Evolutionary conservation across 75 land plant genomes (phyloP), one percentile per base, ranked within the genome.

Genomic region (Cunninghamia lanceolata): DNA sequence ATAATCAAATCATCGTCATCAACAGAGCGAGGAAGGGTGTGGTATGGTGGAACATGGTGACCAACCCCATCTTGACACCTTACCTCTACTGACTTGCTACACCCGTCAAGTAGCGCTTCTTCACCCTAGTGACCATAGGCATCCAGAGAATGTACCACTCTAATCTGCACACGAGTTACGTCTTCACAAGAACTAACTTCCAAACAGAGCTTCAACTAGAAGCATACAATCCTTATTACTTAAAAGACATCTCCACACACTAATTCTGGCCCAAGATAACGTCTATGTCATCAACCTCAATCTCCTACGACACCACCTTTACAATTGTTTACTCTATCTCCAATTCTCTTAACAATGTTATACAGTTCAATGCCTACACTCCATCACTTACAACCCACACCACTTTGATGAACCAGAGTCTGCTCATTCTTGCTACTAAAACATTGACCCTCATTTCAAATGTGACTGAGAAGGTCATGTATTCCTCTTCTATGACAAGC

Each of bases 61-160:
- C 56, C 1, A 80, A 70, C 0, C 95, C 98, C 4, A 92, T 88
- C 14, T 25, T 90, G 15, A 77, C 79, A 4, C 97, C 97, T 21
- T 92, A 94, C 2, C 2, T 91, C 8, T 95, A 94, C 88, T 34
- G 70, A 19, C 90, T 91, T 9, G 35, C 38, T 3, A 43, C 25
- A 35, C 68, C 54, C 1, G 25, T 43, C 28, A 19, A 52, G 34
- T 10, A 46, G 14, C 77, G 93, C 28, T 91, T 93, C 88, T 88
- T 82, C 63, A 32, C 86, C 6, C 87, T 85, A 63, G 88, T 54
- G 39, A 78, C 90, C 21, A 46, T 90, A 11, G 59, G 73, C n/a
- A 86, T 84, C 17, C 92, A 94, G 11, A 77, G 97, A 40, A 50
- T 95, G 86, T 95, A 95, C 81, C 97, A 95, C 83, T 95, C 97